phyloP scores from a whole-genome alignment of 768 basidiomycete genomes.

The Macrolepiota fuliginosa region DNA sequence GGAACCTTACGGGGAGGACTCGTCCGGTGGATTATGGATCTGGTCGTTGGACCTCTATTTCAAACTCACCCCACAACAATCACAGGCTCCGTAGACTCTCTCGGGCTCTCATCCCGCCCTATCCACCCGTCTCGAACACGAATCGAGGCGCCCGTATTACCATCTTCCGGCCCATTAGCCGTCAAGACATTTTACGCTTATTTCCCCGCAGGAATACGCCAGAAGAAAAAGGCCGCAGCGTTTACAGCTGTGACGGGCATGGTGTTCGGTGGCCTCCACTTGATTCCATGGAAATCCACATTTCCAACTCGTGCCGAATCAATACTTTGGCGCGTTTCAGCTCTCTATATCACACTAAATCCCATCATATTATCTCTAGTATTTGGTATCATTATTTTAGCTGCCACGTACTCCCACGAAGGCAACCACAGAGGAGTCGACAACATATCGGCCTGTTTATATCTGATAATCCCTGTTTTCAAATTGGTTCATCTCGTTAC shows the following conservation, averaged over 20 bases:
- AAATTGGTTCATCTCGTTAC: not conserved
- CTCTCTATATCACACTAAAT: not conserved
- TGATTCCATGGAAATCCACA: not conserved
- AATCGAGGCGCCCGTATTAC: too few species aligned
- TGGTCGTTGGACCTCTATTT: too few species aligned
- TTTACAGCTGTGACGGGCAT: not conserved
- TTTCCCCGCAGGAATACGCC: not conserved
- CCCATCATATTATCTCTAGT: not conserved
- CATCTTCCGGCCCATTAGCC: not conserved
- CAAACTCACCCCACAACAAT: too few species aligned
- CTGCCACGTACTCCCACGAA: too few species aligned
- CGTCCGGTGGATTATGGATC: too few species aligned
- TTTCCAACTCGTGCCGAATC: not conserved
- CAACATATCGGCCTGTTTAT: not conserved
- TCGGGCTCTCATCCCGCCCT: not conserved
- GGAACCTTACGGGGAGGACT: too few species aligned
- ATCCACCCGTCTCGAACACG: too few species aligned
- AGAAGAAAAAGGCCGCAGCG: not conserved
- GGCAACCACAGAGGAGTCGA: too few species aligned
- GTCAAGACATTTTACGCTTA: not conserved
- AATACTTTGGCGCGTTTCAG: not conserved
- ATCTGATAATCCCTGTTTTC: not conserved
- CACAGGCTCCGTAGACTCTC: too few species aligned
- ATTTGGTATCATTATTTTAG: not conserved
- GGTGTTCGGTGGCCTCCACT: conserved; percentile 1